A percentile compares a stretch with the other conserved stretches of the same genome.
phyloP scores from a whole-genome alignment of 2,329 filamentous ascomycete genomes.

The Ophiocordyceps camponoti-saundersi region DNA sequence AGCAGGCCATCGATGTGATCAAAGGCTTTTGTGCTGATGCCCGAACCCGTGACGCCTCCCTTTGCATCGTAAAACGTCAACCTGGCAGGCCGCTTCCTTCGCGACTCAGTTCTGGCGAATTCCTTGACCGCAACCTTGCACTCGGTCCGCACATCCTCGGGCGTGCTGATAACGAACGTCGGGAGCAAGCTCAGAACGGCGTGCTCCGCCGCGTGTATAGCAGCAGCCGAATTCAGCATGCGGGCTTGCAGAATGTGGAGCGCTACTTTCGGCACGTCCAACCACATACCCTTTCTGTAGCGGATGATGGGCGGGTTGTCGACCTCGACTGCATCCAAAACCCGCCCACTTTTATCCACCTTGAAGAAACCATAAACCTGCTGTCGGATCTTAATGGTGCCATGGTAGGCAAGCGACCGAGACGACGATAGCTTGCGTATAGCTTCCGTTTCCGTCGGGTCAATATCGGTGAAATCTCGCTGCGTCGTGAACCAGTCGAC shows the following conservation, averaged over 20 bases:
- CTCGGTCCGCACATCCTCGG: slow-evolving; percentile 84
- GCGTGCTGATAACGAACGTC: slow-evolving; percentile 77
- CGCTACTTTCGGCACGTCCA: slow-evolving; percentile 68
- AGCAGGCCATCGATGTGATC: slow-evolving; percentile 76
- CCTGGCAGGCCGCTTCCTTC: slow-evolving; percentile 68
- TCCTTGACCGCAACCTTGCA: slow-evolving; percentile 85
- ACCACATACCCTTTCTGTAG: slow-evolving; percentile 82
- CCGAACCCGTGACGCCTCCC: slow-evolving; percentile 66
- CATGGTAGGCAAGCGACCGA: slow-evolving; percentile 61
- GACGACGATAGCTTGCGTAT: slow-evolving; percentile 54
- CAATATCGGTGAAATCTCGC: slow-evolving; percentile 84
- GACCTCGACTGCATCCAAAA: slow-evolving; percentile 82
- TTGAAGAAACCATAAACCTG: slow-evolving; percentile 97
- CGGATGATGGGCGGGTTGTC: slow-evolving; percentile 85
- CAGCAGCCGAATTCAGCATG: slow-evolving; percentile 65
- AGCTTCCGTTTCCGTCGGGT: slow-evolving; percentile 80
- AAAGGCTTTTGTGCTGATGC: slow-evolving; percentile 84
- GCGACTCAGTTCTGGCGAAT: slow-evolving; percentile 52
- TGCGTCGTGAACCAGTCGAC: slow-evolving; percentile 94
- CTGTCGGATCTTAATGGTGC: slow-evolving; percentile 69
- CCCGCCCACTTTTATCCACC: slow-evolving; percentile 67
- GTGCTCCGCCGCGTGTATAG: slow-evolving; percentile 91
- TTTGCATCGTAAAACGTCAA: slow-evolving; percentile 93
- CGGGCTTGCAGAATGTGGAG: slow-evolving; percentile 61
- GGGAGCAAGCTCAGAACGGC: slow-evolving; percentile 75